These are phyloP conservation scores for Sporisorium sorghi DNA, from an alignment of 1,284 basidiomycete genomes.

Conservation along the genomic window DNA sequence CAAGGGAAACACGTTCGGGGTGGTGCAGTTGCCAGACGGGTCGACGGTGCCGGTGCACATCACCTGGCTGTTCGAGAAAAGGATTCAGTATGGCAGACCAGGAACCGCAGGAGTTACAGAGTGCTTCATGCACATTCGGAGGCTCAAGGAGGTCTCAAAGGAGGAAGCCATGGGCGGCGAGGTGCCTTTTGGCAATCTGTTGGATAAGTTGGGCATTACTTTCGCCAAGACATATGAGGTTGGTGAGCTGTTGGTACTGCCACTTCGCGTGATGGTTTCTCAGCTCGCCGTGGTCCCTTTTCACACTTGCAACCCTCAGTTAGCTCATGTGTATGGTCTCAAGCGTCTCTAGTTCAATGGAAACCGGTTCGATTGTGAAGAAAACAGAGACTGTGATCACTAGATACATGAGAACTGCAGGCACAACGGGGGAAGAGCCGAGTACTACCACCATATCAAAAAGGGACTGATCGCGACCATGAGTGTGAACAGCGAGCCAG, in stretches of 20 bases:
- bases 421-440: no score
- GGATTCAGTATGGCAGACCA: background rate
- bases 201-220: background rate
- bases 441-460: no score
- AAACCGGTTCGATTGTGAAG: no score
- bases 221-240: background rate
- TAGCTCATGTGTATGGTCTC: constrained; percentile 2
- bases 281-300: constrained; percentile 9
- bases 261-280: background rate
- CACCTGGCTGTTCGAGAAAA: constrained; percentile 1
- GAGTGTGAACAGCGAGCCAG: no score
- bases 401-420: no score
- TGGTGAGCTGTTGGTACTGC: constrained; percentile 1
- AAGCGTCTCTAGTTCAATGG: background rate
- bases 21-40: background rate
- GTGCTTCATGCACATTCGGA: constrained; percentile 2
- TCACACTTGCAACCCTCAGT: background rate
- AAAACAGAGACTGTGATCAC: no score
- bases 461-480: no score
- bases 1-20: constrained; percentile 2
- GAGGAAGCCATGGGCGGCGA: constrained; percentile 1
- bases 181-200: background rate
- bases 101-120: background rate
- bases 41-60: background rate
- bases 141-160: constrained; percentile 3